Evolutionary conservation across 148 eudicot genomes (phyloP).

Genomic region (Oxyria digyna): DNA sequence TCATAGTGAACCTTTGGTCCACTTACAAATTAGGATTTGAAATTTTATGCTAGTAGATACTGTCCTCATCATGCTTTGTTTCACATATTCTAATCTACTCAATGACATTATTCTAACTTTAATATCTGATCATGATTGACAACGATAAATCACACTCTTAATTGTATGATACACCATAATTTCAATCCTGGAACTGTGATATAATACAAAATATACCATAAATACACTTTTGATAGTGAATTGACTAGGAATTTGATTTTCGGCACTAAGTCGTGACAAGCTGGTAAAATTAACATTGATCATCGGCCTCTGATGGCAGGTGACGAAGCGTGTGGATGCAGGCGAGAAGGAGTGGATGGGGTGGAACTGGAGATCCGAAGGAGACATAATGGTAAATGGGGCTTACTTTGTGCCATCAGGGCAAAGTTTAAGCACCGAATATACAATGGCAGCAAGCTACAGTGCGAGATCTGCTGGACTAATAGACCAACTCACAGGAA

Average conservation of each 20-base stretch:
- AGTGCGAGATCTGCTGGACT: conserved; percentile 49
- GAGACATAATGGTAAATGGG: conserved; percentile 49
- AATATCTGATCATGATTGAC: neutral
- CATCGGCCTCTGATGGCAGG: conserved; percentile 18
- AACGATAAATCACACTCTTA: neutral
- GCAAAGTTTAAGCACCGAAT: conserved; percentile 32
- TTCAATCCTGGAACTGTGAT: neutral
- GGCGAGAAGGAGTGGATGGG: conserved; percentile 36
- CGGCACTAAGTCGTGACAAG: no score
- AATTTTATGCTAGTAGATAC: neutral
- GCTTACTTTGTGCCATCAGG: conserved; percentile 63
- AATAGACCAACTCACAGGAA: conserved; percentile 45
- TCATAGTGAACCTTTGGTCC: neutral
- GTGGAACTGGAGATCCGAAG: conserved; percentile 64
- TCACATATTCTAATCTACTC: neutral
- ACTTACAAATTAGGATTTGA: neutral
- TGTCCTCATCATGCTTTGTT: neutral
- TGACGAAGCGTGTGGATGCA: conserved; percentile 53
- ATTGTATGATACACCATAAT: neutral
- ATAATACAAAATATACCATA: neutral
- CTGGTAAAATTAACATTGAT: neutral
- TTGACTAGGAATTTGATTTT: neutral
- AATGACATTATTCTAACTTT: neutral
- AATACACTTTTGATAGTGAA: neutral
- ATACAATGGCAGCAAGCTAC: conserved; percentile 57